Conservation (phyloP, 805 yeast genomes). For the Saturnispora diversa region DNA sequence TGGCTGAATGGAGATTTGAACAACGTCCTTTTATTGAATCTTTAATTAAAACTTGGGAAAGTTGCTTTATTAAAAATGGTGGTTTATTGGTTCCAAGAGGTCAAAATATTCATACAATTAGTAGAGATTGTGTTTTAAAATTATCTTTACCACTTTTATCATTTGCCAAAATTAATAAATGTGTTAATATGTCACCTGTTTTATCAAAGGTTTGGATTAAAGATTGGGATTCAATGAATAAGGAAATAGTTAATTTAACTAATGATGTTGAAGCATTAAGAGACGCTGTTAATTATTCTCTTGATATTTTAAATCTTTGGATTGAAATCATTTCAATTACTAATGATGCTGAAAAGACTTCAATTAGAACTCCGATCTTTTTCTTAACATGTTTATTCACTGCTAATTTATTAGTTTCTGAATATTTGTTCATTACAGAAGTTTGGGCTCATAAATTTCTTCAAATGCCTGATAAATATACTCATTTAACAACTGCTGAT, state of each 20-base stretch:
- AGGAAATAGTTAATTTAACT: constrained; percentile 37
- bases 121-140: constrained; percentile 49
- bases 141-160: constrained; percentile 58
- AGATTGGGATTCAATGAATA: constrained; percentile 63
- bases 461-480: constrained; percentile 18
- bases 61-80: constrained; percentile 49
- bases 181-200: constrained; percentile 54
- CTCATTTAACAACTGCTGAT: constrained; percentile 34
- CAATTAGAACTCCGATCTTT: constrained; percentile 68
- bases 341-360: constrained; percentile 56
- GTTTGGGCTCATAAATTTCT: constrained; percentile 36
- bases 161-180: constrained; percentile 59
- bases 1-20: constrained; percentile 58
- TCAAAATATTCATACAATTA: constrained; percentile 40
- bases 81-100: constrained; percentile 53
- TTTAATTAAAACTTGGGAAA: constrained; percentile 62
- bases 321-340: constrained; percentile 59
- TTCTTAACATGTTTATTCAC: constrained; percentile 65
- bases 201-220: constrained; percentile 53
- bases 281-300: constrained; percentile 51
- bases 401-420: constrained; percentile 53
- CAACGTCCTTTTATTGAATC: constrained; percentile 51
- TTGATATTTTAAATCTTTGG: constrained; percentile 62
- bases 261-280: constrained; percentile 55
- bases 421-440: constrained; percentile 52